Evolutionary conservation across 345 rosid species (phyloP).

Genomic region (Populus euphratica): DNA sequence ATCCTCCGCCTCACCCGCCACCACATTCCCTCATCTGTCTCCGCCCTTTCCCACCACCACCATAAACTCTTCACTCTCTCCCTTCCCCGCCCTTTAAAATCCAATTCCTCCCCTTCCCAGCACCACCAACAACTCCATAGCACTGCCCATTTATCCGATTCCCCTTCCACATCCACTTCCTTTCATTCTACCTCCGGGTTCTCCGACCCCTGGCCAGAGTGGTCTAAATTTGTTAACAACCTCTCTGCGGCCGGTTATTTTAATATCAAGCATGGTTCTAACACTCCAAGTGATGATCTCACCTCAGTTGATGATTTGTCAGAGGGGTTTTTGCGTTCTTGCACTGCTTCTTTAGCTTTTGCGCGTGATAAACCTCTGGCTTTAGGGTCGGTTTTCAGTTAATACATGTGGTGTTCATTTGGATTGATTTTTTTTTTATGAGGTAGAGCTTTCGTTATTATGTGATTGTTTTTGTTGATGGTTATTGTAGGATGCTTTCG

Average conservation of each 20-base stretch:
- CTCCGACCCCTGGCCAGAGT: slow-evolving; percentile 26
- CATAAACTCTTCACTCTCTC: slow-evolving; percentile 8
- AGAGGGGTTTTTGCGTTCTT: slow-evolving; percentile 49
- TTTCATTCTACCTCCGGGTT: not conserved
- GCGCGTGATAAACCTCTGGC: slow-evolving; percentile 56
- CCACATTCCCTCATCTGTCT: slow-evolving; percentile 13
- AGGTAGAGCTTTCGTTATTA: not conserved
- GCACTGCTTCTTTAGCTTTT: slow-evolving; percentile 58
- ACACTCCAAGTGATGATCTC: slow-evolving; percentile 26
- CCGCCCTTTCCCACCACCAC: slow-evolving; percentile 9
- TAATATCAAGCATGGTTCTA: not conserved
- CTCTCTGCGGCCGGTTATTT: slow-evolving; percentile 16
- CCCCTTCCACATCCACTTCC: not conserved
- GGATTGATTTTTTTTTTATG: not conserved
- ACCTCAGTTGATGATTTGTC: slow-evolving; percentile 35
- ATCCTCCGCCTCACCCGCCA: slow-evolving; percentile 28
- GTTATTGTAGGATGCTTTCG: slow-evolving; percentile 53
- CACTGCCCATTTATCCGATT: slow-evolving; percentile 17
- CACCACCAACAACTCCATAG: slow-evolving; percentile 9
- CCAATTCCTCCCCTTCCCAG: not conserved
- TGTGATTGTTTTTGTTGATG: not conserved
- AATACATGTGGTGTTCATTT: not conserved
- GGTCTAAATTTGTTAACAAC: slow-evolving; percentile 12
- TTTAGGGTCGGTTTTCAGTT: slow-evolving; percentile 39
- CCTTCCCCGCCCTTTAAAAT: slow-evolving; percentile 14